These are phyloP conservation scores for Nicotiana tabacum DNA, from an alignment of 257 asterid genomes.

Conservation along the genomic window DNA sequence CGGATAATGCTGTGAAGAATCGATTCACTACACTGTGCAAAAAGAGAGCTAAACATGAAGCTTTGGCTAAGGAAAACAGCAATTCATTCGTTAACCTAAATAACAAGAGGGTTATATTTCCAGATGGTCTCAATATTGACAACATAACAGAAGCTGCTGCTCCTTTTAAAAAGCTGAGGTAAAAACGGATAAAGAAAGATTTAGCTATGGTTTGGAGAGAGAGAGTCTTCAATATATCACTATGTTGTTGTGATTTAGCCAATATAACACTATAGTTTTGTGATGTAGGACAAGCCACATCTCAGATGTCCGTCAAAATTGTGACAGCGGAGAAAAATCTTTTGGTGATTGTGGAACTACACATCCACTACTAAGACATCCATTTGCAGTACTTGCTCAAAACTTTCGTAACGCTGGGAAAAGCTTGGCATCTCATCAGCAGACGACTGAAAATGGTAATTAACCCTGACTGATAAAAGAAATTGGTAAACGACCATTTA, in stretches of 20 bases:
- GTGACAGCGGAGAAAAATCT: conserved; percentile 32
- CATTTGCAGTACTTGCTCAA: conserved; percentile 61
- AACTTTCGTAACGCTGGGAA: conserved; percentile 36
- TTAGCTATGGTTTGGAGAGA: conserved; percentile 6
- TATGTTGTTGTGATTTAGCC: conserved; percentile 15
- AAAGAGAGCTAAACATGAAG: conserved; percentile 90
- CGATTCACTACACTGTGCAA: conserved; percentile 94
- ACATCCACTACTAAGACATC: conserved; percentile 53
- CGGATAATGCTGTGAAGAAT: conserved; percentile 99
- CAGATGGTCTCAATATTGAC: conserved; percentile 34
- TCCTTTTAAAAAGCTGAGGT: conserved; percentile 78
- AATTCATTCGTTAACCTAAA: conserved; percentile 57
- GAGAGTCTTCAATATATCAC: conserved; percentile 1
- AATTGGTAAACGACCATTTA: conserved; percentile 16
- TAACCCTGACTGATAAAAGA: neutral
- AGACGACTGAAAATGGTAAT: conserved; percentile 28
- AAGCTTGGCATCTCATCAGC: conserved; percentile 30
- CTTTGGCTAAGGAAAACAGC: conserved; percentile 75
- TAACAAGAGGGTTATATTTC: conserved; percentile 81
- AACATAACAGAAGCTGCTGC: conserved; percentile 45
- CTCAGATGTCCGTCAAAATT: conserved; percentile 29
- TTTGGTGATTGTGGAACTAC: conserved; percentile 38
- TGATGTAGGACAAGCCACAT: conserved; percentile 41
- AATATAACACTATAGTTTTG: neutral
- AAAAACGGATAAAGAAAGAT: conserved; percentile 9